Percentiles rank a stretch among this genome's conserved stretches.
Evolutionary conservation across 2,329 filamentous ascomycete species (phyloP).

Genomic region (Hypoxylon sp.): DNA sequence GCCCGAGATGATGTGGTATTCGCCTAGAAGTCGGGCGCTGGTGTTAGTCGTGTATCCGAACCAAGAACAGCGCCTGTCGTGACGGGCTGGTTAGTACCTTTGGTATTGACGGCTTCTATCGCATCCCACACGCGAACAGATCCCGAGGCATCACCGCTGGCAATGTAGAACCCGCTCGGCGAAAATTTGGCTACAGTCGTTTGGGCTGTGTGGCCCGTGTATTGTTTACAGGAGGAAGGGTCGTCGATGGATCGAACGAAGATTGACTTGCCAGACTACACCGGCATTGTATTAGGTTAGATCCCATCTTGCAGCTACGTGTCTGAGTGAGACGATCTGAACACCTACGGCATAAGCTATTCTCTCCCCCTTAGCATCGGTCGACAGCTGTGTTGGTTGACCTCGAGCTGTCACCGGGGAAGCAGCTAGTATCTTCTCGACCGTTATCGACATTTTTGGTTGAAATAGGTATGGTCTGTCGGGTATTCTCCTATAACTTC

Average conservation of each 20-base stretch:
- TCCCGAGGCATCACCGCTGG: slow-evolving; percentile 88
- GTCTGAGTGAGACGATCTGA: background rate
- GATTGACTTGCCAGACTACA: slow-evolving; percentile 91
- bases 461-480: background rate
- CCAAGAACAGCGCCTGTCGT: background rate
- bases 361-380: slow-evolving; percentile 88
- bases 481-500: slow-evolving; percentile 20
- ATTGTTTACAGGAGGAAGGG: slow-evolving; percentile 86
- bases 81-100: slow-evolving; percentile 60
- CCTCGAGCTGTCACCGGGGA: slow-evolving; percentile 86
- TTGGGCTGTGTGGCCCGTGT: slow-evolving; percentile 87
- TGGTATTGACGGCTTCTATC: slow-evolving; percentile 84
- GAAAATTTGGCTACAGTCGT: slow-evolving; percentile 95
- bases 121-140: slow-evolving; percentile 93
- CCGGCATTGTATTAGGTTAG: slow-evolving; percentile 20
- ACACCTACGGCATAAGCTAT: slow-evolving; percentile 87
- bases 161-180: slow-evolving; percentile 93
- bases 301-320: background rate
- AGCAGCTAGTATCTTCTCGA: slow-evolving; percentile 83
- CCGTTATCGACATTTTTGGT: slow-evolving; percentile 62
- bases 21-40: slow-evolving; percentile 61
- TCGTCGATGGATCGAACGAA: slow-evolving; percentile 95
- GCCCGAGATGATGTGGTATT: slow-evolving; percentile 94
- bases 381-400: slow-evolving; percentile 87
- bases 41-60: slow-evolving; percentile 28